Evolutionary conservation across 179 eudicot species (phyloP), one percentile per base, ranked within the genome.

Genomic region (Beta corolliflora): DNA sequence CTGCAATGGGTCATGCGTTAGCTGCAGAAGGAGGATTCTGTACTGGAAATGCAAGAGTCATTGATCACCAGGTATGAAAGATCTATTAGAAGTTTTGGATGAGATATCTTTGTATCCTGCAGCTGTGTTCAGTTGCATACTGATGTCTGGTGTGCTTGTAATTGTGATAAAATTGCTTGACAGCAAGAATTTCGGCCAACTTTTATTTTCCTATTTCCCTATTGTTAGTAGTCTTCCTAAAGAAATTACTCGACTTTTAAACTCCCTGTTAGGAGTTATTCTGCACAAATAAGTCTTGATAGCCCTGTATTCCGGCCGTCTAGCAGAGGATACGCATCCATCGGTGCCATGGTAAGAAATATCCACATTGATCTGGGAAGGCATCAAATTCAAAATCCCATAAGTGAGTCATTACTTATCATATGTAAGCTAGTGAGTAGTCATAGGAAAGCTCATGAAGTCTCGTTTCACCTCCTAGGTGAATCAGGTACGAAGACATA

Each of bases 21-120:
- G 98, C 99, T 79, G 82, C 99, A 13, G 99, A 95, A 86, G 98
- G 99, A 77, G 99, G 99, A 82, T 95, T 95, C 79, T 95, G 99
- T 87, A 92, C 98, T 9, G 99, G 99, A 83, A 94, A 90, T 85
- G 77, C 88, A 14, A 88, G 99, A 89, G 93, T 90, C 86, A 90
- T 94, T 83, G 98, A 95, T 73, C 99, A 95, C 87, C 99, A 95
- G 87, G 99, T 92, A 84, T 64, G 87, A 31, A 73, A 55, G 5
- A 63, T 55, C 9, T n/a, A 76, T 53, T 21, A 29, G 25, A 58
- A 53, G 15, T 5, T 59, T 77, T 73, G 16, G 58, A 77, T 50
- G 48, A 29, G 19, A 73, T 31, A 46, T 75, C 71, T 59, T 67
- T 68, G 21, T 76, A 19, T 78, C 15, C 55, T 60, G 67, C 29